Base-by-base conservation (phyloP, 331 rosid species). In the Telfairia occidentalis region DNA sequence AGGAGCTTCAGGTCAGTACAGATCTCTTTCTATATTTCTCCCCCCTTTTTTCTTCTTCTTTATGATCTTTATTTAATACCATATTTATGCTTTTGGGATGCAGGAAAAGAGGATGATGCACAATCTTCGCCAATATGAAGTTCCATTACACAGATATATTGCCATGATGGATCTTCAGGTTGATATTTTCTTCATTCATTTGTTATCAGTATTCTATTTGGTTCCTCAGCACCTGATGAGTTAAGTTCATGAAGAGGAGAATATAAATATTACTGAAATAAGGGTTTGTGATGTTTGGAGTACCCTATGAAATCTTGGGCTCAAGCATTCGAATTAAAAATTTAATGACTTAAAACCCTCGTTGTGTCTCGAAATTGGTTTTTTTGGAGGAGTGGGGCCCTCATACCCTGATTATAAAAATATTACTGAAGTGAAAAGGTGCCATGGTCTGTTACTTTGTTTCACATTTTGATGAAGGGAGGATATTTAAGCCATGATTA, bases 91-190 rank as follows among this genome's bases (percentile, higher is more conserved):
- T 73, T 81, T 32, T 48, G 72, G 50, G 61, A 29, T 55, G 7
- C 71, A 92, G 97, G 98, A 81, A 82, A 94, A 86, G 89, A 94
- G 84, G 76, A n/a, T 86, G 77, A 83, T 94, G 92, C 74, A 80
- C 28, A 80, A 34, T 79, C 85, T 94, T 83, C 89, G 97, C 60
- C 85, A 90, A 48, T 94, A 94, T 78, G 70, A 91, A 45, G 89
- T 94, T 71, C 98, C 97, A 10, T 81, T 94, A 83, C 98, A 91
- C 43, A 89, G 85, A 84, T 94, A 94, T 76, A 48, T 78, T 71
- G 88, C 97, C 48, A 71, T 94, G 96, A 94, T 94, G 98, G 96
- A 94, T 74, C 98, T 94, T 86, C 97, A 91, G 97, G 98, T 87
- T 80, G 1, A 64, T 42, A 6, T 35, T 52, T 42, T 23, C 54